A percentile compares a stretch with the other conserved stretches of the same genome.
Conservation (phyloP, 306 rosid genomes). For the Pterocarpus macrocarpus region DNA sequence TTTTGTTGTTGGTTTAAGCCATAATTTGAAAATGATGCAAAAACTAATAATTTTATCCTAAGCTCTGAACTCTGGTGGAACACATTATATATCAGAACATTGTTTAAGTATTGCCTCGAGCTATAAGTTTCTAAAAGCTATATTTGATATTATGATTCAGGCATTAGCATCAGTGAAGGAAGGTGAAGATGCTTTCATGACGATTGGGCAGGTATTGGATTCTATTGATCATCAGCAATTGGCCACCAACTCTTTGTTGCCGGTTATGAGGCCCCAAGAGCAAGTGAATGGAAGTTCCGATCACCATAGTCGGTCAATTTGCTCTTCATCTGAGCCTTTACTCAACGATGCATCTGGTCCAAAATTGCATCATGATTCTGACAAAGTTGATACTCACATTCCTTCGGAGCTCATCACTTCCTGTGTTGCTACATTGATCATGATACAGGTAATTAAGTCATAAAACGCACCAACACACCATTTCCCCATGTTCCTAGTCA, state of each 20-base stretch:
- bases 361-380: constrained; percentile 52
- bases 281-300: constrained; percentile 64
- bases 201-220: constrained; percentile 76
- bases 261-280: constrained; percentile 61
- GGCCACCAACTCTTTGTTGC: constrained; percentile 55
- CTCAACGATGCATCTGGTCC: constrained; percentile 57
- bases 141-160: constrained; percentile 56
- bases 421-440: constrained; percentile 80
- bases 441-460: constrained; percentile 78
- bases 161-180: constrained; percentile 74
- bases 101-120: constrained; percentile 29
- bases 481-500: constrained; percentile 13
- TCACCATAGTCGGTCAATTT: constrained; percentile 50
- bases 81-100: constrained; percentile 12
- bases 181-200: constrained; percentile 80
- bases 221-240: constrained; percentile 64
- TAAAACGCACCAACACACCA: background rate
- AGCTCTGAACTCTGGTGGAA: constrained; percentile 41
- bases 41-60: background rate
- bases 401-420: constrained; percentile 88
- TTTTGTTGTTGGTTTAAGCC: constrained; percentile 27
- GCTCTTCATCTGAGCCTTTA: constrained; percentile 54
- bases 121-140: background rate
- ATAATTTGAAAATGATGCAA: constrained; percentile 1
- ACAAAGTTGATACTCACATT: constrained; percentile 65